Evolutionary conservation across 2,329 filamentous ascomycete species (phyloP).

Genomic region (Hypoxylon sp.): DNA sequence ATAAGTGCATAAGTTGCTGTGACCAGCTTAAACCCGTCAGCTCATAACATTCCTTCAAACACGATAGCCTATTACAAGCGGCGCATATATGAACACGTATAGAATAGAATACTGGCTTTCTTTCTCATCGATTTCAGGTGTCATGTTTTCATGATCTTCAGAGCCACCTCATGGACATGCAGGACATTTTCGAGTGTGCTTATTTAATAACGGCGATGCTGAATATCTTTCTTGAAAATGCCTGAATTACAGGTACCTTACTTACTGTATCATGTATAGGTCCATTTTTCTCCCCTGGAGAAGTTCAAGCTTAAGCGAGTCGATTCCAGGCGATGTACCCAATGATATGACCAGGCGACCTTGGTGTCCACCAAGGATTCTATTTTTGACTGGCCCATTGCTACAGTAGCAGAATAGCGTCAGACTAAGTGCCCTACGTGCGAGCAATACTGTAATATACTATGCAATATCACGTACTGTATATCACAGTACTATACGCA

Average conservation of each 20-base stretch:
- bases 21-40: background rate
- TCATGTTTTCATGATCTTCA: slow-evolving; percentile 14
- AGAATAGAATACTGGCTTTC: background rate
- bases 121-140: background rate
- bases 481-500: too few species aligned
- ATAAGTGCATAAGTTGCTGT: background rate
- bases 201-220: slow-evolving; percentile 4
- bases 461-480: too few species aligned
- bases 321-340: slow-evolving; percentile 21
- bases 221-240: background rate
- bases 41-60: background rate
- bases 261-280: slow-evolving; percentile 1
- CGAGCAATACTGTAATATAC: too few species aligned
- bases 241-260: background rate
- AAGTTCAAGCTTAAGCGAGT: slow-evolving; percentile 16
- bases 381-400: slow-evolving; percentile 40
- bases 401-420: background rate
- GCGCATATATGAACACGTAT: slow-evolving; percentile 1
- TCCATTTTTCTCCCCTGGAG: slow-evolving; percentile 26
- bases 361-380: slow-evolving; percentile 23
- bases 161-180: slow-evolving; percentile 2
- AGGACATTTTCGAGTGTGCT: background rate
- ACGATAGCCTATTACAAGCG: slow-evolving; percentile 7
- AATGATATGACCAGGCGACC: slow-evolving; percentile 22
- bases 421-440: too few species aligned